A percentile compares a stretch with the other conserved stretches of the same genome.
These are phyloP conservation scores for Dittrichia graveolens DNA, from an alignment of 129 eudicot genomes.

Conservation along the genomic window DNA sequence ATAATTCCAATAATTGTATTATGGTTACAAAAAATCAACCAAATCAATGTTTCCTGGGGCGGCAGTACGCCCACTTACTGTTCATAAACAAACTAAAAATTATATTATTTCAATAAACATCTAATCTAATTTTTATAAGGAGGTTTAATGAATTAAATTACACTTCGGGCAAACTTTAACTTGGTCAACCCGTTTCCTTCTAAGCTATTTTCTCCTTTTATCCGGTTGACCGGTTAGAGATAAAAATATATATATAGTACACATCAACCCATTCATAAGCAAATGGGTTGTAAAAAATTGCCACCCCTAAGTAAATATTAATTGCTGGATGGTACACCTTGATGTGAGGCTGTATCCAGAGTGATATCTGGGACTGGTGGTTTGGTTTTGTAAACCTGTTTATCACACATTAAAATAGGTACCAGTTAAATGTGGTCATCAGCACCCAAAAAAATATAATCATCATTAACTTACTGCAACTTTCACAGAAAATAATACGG, in stretches of 20 bases:
- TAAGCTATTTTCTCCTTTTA: not conserved
- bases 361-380: constrained; percentile 91
- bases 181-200: not conserved
- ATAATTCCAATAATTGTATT: not conserved
- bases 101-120: not conserved
- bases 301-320: not conserved
- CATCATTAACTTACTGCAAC: not conserved
- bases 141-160: not conserved
- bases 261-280: not conserved
- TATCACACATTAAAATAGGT: constrained; percentile 26
- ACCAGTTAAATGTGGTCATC: not conserved
- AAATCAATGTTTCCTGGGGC: too few species aligned
- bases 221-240: not conserved
- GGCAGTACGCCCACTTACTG: too few species aligned
- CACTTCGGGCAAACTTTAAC: not conserved
- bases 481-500: constrained; percentile 1
- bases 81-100: too few species aligned
- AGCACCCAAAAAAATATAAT: not conserved
- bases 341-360: constrained; percentile 92
- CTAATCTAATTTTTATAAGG: not conserved
- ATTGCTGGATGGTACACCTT: constrained; percentile 47
- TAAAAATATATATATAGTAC: not conserved
- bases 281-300: not conserved
- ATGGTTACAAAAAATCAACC: not conserved
- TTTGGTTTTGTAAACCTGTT: constrained; percentile 62